These are phyloP conservation scores for Aspergillus egyptiacus DNA, from an alignment of 495 filamentous ascomycete species.

Conservation along the genomic window DNA sequence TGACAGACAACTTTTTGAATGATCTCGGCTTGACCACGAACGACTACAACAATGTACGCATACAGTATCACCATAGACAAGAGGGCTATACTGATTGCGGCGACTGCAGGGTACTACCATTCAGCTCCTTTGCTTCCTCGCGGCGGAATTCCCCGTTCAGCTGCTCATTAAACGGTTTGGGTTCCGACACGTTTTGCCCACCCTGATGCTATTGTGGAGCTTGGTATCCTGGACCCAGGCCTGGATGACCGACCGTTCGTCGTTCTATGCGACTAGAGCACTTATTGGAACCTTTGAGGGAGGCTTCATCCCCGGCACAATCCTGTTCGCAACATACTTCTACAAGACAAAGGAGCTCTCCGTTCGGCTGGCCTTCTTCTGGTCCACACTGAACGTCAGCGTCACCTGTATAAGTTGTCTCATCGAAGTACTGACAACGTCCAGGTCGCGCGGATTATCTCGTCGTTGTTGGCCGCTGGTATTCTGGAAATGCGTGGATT, in stretches of 20 bases:
- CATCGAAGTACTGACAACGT: neutral
- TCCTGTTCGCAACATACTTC: conserved; percentile 49
- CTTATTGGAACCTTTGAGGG: conserved; percentile 30
- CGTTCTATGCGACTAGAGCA: conserved; percentile 35
- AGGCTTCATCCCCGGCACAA: conserved; percentile 48
- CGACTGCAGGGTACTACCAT: conserved; percentile 26
- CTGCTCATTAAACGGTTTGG: conserved; percentile 29
- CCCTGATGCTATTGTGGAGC: conserved; percentile 44
- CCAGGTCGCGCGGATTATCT: conserved; percentile 41
- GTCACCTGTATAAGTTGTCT: neutral
- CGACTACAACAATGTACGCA: conserved; percentile 36
- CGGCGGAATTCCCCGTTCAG: conserved; percentile 32
- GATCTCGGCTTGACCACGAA: conserved; percentile 49
- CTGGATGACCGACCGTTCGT: conserved; percentile 31
- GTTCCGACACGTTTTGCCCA: conserved; percentile 19
- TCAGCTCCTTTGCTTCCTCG: conserved; percentile 28
- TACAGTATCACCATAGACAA: conserved; percentile 36
- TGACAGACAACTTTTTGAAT: conserved; percentile 48
- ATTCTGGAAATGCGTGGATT: conserved; percentile 48
- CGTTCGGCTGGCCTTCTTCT: conserved; percentile 49
- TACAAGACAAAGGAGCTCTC: conserved; percentile 47
- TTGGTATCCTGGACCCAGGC: conserved; percentile 37
- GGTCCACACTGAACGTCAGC: conserved; percentile 45
- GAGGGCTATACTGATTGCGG: neutral
- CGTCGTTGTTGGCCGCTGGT: conserved; percentile 47